A percentile compares a stretch with the other conserved stretches of the same genome.
phyloP scores from a whole-genome alignment of 1,284 basidiomycete species.

The Tilletia horrida region DNA sequence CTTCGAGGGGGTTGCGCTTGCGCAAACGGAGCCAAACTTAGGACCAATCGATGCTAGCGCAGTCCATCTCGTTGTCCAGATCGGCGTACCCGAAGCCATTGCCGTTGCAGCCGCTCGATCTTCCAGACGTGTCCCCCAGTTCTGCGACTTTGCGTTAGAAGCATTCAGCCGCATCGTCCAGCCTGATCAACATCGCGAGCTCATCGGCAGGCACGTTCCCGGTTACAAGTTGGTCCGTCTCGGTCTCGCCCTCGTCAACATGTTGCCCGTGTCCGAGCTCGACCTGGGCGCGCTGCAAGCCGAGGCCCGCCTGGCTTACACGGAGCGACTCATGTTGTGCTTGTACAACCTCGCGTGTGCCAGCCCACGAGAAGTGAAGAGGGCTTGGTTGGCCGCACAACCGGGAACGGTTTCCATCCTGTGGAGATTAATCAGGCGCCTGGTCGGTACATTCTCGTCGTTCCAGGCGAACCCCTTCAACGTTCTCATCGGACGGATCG shows the following conservation, averaged over 20 bases:
- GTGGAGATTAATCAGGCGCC: constrained; percentile 57
- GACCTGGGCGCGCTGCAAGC: constrained; percentile 70
- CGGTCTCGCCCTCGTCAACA: constrained; percentile 70
- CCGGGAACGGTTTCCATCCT: constrained; percentile 56
- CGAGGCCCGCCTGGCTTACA: constrained; percentile 69
- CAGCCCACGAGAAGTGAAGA: constrained; percentile 63
- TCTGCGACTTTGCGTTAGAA: constrained; percentile 75
- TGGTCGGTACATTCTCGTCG: constrained; percentile 58
- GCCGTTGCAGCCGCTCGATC: constrained; percentile 31
- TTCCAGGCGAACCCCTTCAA: constrained; percentile 62
- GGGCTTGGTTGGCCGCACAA: constrained; percentile 74
- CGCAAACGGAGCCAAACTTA: constrained; percentile 55
- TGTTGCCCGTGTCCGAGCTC: constrained; percentile 72
- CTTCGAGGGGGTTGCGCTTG: constrained; percentile 59
- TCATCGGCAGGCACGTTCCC: constrained; percentile 66
- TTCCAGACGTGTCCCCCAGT: constrained; percentile 60
- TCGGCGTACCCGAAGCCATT: neutral
- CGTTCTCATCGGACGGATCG: constrained; percentile 69
- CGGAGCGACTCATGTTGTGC: constrained; percentile 73
- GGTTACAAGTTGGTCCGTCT: constrained; percentile 63
- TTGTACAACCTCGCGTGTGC: constrained; percentile 84
- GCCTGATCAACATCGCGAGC: constrained; percentile 73
- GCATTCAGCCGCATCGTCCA: constrained; percentile 74
- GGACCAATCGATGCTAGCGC: constrained; percentile 54
- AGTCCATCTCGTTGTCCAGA: constrained; percentile 19